A percentile compares a stretch with the other conserved stretches of the same genome.
Conservation (phyloP, 2,329 filamentous ascomycete species). For the Colletotrichum tofieldiae region DNA sequence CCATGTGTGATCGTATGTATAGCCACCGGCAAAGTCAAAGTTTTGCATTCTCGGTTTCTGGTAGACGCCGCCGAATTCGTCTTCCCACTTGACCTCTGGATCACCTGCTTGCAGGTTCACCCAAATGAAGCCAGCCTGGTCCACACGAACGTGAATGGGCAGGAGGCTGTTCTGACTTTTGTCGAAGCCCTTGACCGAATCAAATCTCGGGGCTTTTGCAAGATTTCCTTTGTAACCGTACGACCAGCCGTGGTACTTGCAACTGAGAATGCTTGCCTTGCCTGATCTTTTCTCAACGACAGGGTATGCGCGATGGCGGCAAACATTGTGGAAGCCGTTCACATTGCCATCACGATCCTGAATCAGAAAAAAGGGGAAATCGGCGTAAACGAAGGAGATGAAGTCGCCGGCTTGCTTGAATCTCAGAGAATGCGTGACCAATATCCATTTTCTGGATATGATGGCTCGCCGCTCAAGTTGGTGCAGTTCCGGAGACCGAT, state of each 20-base stretch:
- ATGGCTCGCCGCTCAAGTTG: conserved; percentile 58
- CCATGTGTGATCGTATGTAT: conserved; percentile 51
- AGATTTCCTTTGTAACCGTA: conserved; percentile 60
- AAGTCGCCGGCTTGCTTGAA: conserved; percentile 45
- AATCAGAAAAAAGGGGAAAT: conserved; percentile 46
- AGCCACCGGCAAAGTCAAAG: conserved; percentile 47
- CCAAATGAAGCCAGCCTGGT: conserved; percentile 64
- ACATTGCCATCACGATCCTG: conserved; percentile 45
- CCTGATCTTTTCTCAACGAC: conserved; percentile 44
- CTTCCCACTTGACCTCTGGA: conserved; percentile 60
- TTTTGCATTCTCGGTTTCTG: conserved; percentile 45
- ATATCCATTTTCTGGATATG: conserved; percentile 56
- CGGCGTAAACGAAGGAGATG: conserved; percentile 44
- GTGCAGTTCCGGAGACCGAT: conserved; percentile 53
- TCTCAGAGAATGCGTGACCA: conserved; percentile 46
- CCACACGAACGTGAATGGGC: conserved; percentile 61
- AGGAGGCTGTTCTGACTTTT: conserved; percentile 52
- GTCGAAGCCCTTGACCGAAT: conserved; percentile 56
- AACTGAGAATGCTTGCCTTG: conserved; percentile 40
- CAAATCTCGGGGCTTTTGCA: conserved; percentile 60
- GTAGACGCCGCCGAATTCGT: conserved; percentile 54
- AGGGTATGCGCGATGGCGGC: conserved; percentile 45
- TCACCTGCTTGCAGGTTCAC: conserved; percentile 62
- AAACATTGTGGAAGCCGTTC: conserved; percentile 45
- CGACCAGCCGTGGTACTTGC: conserved; percentile 63